These are phyloP conservation scores for Cladosporium sp. DNA, from an alignment of 2,329 filamentous ascomycete species.

Conservation along the genomic window DNA sequence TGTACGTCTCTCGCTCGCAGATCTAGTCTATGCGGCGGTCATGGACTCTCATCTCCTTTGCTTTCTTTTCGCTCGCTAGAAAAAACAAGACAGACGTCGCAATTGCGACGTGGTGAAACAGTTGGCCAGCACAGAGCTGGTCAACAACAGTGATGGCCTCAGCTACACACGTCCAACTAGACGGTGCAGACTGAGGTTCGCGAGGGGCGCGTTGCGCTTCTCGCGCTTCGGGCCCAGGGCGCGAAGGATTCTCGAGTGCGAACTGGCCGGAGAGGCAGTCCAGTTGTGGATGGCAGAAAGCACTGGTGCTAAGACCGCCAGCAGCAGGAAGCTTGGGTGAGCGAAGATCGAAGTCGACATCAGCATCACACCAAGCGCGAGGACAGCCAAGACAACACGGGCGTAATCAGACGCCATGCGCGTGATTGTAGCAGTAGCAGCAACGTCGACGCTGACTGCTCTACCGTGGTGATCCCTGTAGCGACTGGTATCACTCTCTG, in stretches of 20 bases:
- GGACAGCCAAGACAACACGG: not conserved
- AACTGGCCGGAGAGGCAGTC: not conserved
- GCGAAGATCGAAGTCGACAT: not conserved
- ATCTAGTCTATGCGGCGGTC: not conserved
- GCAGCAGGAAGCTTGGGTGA: conserved; percentile 1
- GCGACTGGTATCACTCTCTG: conserved; percentile 20
- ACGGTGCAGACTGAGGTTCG: not conserved
- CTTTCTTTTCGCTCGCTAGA: not conserved
- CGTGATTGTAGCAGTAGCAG: not conserved
- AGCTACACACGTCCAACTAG: not conserved
- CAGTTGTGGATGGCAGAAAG: not conserved
- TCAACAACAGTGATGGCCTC: not conserved
- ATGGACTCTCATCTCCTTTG: not conserved
- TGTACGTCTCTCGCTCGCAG: not conserved
- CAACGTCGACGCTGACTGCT: not conserved
- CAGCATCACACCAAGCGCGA: not conserved
- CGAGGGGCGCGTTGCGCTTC: not conserved
- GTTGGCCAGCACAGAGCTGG: not conserved
- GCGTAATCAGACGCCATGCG: not conserved
- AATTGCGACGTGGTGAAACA: not conserved
- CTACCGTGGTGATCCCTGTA: conserved; percentile 19
- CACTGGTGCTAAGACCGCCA: not conserved
- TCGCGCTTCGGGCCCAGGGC: not conserved
- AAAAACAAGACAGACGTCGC: not conserved
- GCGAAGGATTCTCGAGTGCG: not conserved